phyloP scores from a whole-genome alignment of 75 land plant genomes.

The Pinus taeda region DNA sequence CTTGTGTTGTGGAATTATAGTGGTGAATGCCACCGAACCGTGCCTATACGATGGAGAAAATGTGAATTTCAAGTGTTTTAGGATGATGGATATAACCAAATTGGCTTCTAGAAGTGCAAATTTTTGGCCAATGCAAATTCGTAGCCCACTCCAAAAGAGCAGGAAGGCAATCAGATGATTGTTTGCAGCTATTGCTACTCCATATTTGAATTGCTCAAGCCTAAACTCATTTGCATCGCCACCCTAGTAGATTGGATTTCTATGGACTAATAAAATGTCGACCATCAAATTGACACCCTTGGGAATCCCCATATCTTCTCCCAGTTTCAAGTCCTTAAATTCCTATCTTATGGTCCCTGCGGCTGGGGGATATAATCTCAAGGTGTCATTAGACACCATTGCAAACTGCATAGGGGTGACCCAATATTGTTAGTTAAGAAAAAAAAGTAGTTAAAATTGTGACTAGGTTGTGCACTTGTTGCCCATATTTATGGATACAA shows the following conservation, averaged over 20 bases:
- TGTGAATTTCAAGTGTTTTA: constrained; percentile 16
- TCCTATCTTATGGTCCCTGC: constrained; percentile 22
- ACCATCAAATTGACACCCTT: constrained; percentile 37
- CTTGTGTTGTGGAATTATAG: constrained; percentile 17
- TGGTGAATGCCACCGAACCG: constrained; percentile 4
- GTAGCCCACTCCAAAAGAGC: constrained; percentile 30
- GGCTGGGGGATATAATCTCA: constrained; percentile 39
- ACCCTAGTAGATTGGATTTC: constrained; percentile 53
- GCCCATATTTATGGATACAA: not conserved
- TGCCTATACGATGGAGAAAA: constrained; percentile 24
- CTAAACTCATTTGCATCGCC: constrained; percentile 54
- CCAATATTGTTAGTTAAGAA: too few relatives aligned
- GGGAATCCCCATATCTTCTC: constrained; percentile 32
- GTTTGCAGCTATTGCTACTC: constrained; percentile 23
- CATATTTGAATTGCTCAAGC: constrained; percentile 48
- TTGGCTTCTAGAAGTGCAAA: constrained; percentile 27
- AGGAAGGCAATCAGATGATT: constrained; percentile 40
- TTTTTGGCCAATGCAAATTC: constrained; percentile 30
- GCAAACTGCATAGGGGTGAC: constrained; percentile 32
- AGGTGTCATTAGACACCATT: constrained; percentile 76
- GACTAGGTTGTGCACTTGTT: too few relatives aligned
- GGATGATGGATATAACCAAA: constrained; percentile 15
- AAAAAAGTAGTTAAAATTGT: too few relatives aligned
- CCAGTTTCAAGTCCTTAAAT: constrained; percentile 31
- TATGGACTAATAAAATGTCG: constrained; percentile 50